phyloP scores from a whole-genome alignment of 352 stramenopile species.

The Globisporangium irregulare region DNA sequence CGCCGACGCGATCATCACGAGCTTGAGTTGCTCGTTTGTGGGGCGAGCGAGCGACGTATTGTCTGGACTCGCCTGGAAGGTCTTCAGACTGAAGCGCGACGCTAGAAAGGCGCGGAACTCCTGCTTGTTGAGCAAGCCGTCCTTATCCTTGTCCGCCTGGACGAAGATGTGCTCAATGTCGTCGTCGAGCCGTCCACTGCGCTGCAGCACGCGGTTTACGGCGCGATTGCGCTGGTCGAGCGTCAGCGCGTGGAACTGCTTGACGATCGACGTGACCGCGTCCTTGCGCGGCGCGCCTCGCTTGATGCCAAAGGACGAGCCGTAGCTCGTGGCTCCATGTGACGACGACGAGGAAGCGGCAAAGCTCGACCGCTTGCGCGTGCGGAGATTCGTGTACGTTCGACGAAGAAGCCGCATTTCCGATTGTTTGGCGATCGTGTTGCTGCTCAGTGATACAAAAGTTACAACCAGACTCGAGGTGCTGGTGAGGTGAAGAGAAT shows the following conservation, averaged over 20 bases:
- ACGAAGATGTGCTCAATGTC: constrained; percentile 68
- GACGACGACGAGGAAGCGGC: background rate
- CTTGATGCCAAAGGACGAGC: constrained; percentile 11
- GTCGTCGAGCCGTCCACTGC: constrained; percentile 34
- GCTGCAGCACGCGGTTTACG: constrained; percentile 49
- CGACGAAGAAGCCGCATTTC: constrained; percentile 19
- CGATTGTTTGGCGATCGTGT: background rate
- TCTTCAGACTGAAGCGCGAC: constrained; percentile 62
- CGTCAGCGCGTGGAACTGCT: constrained; percentile 59
- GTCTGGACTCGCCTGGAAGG: constrained; percentile 29
- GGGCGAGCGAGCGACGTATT: constrained; percentile 41
- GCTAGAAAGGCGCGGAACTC: constrained; percentile 66
- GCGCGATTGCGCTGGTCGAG: constrained; percentile 52
- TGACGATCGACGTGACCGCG: constrained; percentile 39
- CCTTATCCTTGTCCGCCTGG: constrained; percentile 66
- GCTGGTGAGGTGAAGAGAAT: background rate
- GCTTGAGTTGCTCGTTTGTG: constrained; percentile 59
- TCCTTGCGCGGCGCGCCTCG: constrained; percentile 22
- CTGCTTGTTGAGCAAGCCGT: constrained; percentile 59
- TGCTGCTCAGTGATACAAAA: background rate
- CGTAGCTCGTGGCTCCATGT: background rate
- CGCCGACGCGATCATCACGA: constrained; percentile 75
- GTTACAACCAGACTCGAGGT: background rate
- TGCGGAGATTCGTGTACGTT: constrained; percentile 19
- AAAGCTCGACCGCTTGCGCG: constrained; percentile 11